phyloP scores from a whole-genome alignment of 805 yeast species.

The Starmerella khaoyaiensis region DNA sequence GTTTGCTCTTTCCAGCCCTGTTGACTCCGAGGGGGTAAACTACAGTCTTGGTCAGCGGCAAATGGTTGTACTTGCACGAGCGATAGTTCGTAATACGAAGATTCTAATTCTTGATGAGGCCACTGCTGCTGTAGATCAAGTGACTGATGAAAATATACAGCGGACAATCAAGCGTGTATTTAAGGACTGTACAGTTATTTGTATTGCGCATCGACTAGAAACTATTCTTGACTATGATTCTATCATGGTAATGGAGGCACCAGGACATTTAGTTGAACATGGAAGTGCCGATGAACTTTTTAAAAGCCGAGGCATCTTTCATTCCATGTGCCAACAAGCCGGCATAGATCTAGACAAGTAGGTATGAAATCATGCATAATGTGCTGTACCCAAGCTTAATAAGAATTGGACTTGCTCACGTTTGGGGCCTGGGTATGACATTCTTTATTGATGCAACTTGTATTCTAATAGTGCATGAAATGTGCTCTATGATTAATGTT shows the following conservation, averaged over 20 bases:
- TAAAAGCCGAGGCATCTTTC: slow-evolving; percentile 8
- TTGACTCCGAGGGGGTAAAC: slow-evolving; percentile 15
- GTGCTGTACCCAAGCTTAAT: too few species aligned
- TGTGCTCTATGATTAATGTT: too few species aligned
- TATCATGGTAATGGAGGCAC: slow-evolving; percentile 42
- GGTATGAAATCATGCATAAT: too few species aligned
- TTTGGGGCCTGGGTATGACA: too few species aligned
- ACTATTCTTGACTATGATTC: slow-evolving; percentile 48
- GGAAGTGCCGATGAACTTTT: slow-evolving; percentile 39
- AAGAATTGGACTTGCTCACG: too few species aligned
- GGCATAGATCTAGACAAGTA: too few species aligned
- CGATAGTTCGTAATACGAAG: slow-evolving; percentile 47
- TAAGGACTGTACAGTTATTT: slow-evolving; percentile 47
- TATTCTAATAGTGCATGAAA: too few species aligned
- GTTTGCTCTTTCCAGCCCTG: slow-evolving; percentile 41
- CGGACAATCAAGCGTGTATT: slow-evolving; percentile 44
- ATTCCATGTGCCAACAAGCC: too few species aligned
- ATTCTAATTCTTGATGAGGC: slow-evolving; percentile 63
- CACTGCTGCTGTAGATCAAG: slow-evolving; percentile 64
- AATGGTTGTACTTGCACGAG: slow-evolving; percentile 43
- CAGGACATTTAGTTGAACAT: slow-evolving; percentile 43
- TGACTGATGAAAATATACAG: slow-evolving; percentile 55
- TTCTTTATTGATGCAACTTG: too few species aligned
- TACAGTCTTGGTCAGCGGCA: slow-evolving; percentile 18
- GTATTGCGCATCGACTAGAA: slow-evolving; percentile 58